A percentile compares a stretch with the other conserved stretches of the same genome.
phyloP scores from a whole-genome alignment of 176 grass and related monocot genomes.

The Eragrostis nindensis region DNA sequence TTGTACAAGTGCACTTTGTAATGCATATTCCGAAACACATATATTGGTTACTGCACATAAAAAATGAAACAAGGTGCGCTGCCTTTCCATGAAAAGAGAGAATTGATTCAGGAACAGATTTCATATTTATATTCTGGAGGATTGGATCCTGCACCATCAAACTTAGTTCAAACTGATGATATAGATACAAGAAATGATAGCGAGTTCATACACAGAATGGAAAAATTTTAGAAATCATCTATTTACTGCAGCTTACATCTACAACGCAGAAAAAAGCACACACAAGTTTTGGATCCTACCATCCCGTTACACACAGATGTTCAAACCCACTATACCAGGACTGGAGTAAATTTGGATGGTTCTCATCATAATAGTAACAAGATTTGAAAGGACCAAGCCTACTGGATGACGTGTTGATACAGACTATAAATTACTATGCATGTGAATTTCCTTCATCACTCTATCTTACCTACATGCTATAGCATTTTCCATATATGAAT shows the following conservation, averaged over 20 bases:
- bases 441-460: not conserved
- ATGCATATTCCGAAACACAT: slow-evolving; percentile 24
- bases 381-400: slow-evolving; percentile 3
- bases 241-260: not conserved
- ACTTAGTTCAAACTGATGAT: slow-evolving; percentile 10
- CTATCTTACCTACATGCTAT: not conserved
- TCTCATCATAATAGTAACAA: not conserved
- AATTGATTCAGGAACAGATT: slow-evolving; percentile 27
- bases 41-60: slow-evolving; percentile 15
- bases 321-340: not conserved
- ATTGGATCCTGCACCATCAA: slow-evolving; percentile 25
- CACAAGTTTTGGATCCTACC: slow-evolving; percentile 11
- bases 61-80: slow-evolving; percentile 28
- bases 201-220: slow-evolving; percentile 1
- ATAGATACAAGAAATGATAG: slow-evolving; percentile 36
- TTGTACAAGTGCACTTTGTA: slow-evolving; percentile 38
- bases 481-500: not conserved
- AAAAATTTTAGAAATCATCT: slow-evolving; percentile 20
- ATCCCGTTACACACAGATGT: not conserved
- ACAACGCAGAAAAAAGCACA: not conserved
- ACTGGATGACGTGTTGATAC: not conserved
- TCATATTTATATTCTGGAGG: slow-evolving; percentile 26
- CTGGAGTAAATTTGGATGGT: slow-evolving; percentile 29
- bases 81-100: slow-evolving; percentile 44
- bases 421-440: not conserved